These are phyloP conservation scores for Chlorella sp. DNA, from an alignment of 139 green algal species.

Conservation along the genomic window DNA sequence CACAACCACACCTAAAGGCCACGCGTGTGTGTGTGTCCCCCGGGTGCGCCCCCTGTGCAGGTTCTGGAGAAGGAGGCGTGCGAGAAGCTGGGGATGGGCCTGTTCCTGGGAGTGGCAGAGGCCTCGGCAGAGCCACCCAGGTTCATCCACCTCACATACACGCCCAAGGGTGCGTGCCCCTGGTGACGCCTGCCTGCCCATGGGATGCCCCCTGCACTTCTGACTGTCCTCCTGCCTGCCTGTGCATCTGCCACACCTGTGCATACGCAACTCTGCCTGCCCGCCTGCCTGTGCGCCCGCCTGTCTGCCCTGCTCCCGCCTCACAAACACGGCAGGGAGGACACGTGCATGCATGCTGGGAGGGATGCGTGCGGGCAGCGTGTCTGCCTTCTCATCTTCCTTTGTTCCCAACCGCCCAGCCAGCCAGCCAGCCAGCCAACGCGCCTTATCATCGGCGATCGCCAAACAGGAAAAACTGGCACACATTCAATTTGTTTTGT, in stretches of 20 bases:
- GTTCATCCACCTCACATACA: constrained; percentile 99
- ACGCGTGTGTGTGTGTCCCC: background rate
- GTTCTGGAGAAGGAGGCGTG: constrained; percentile 93
- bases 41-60: constrained; percentile 31
- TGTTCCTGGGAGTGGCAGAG: constrained; percentile 94
- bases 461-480: background rate
- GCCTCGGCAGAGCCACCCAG: constrained; percentile 82
- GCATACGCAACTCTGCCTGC: too few relatives aligned
- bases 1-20: background rate
- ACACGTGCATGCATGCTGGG: too few relatives aligned
- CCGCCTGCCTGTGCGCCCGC: background rate
- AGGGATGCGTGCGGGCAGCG: too few relatives aligned
- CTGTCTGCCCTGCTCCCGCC: background rate
- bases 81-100: constrained; percentile 92
- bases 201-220: background rate
- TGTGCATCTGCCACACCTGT: too few relatives aligned
- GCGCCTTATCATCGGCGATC: too few relatives aligned
- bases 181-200: background rate
- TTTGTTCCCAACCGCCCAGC: background rate
- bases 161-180: constrained; percentile 39
- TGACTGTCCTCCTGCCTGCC: too few relatives aligned
- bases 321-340: too few relatives aligned
- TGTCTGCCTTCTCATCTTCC: too few relatives aligned
- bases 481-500: background rate
- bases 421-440: background rate